Evolutionary conservation across 257 asterid species (phyloP), one percentile per base, ranked within the genome.

Genomic region (Solanum stenotomum): DNA sequence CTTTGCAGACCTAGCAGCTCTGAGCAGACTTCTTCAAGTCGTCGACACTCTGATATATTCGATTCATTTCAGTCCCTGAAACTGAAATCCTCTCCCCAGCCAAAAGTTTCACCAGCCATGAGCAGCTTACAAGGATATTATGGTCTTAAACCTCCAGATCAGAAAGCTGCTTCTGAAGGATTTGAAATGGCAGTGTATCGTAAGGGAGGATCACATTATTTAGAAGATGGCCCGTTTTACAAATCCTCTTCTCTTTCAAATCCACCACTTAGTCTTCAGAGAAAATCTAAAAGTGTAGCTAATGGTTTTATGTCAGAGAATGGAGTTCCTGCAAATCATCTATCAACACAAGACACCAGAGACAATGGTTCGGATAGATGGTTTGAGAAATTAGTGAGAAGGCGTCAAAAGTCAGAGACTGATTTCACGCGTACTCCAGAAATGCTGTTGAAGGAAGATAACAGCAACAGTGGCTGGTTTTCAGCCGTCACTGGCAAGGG

Each of bases 51-150:
- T 79, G 97, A 95, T 90, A 27, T 96, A 46, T 95, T 93, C 6
- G 98, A 95, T 90, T 90, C 98, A 23, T 94, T 96, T 88, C 96
- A 91, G 77, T 96, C 99, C 16, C 90, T 95, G 88, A 94, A 91
- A 92, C 82, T 94, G 90, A 92, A 91, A 85, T 89, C 96, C 83
- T 87, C 95, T 70, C 90, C 98, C 16, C 94, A 90, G 83, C 87
- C 89, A 65, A 92, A 92, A 74, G 93, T 90, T 75, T 94, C 98
- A 72, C 94, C 94, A 9, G 95, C 98, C 77, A 92, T 90, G 93
- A 95, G 91, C 90, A 91, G 87, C 89, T 92, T 93, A 90, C 95
- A 87, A 88, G 94, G 95, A 34, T 92, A 89, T 89, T 93, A 93
- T 85, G 95, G 94, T 90, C 94, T 94, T 85, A 88, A 76, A 75